Conservation (phyloP, 305 asterid genomes). For the Lippia alba region DNA sequence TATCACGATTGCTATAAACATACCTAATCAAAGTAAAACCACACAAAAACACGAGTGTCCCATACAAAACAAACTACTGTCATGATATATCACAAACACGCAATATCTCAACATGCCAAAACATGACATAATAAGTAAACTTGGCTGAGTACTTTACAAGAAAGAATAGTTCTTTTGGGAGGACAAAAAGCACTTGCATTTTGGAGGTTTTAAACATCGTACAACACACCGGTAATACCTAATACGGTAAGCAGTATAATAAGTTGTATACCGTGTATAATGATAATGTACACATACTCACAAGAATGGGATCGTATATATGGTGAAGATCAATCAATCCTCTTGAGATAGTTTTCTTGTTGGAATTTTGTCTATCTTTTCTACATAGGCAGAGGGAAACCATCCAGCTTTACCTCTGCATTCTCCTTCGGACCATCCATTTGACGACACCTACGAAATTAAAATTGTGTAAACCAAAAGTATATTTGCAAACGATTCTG, state of each 20-base stretch:
- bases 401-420: constrained; percentile 85
- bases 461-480: constrained; percentile 7
- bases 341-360: constrained; percentile 44
- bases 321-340: constrained; percentile 19
- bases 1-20: no score
- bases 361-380: constrained; percentile 50
- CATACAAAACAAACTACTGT: no score
- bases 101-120: no score
- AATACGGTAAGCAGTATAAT: background rate
- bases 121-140: no score
- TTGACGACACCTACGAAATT: constrained; percentile 55
- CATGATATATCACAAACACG: no score
- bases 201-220: background rate
- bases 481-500: background rate
- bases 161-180: no score
- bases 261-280: constrained; percentile 1
- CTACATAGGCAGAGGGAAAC: constrained; percentile 92
- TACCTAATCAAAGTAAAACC: no score
- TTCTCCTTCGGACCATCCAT: constrained; percentile 99
- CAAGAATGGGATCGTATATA: constrained; percentile 1
- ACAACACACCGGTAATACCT: constrained; percentile 20
- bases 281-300: constrained; percentile 23
- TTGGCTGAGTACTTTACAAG: no score
- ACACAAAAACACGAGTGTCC: no score
- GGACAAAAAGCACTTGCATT: background rate